Evolutionary conservation across 1,139 yeast species (phyloP), one percentile per base, ranked within the genome.

Genomic region (Debaryomyces subglobosus): DNA sequence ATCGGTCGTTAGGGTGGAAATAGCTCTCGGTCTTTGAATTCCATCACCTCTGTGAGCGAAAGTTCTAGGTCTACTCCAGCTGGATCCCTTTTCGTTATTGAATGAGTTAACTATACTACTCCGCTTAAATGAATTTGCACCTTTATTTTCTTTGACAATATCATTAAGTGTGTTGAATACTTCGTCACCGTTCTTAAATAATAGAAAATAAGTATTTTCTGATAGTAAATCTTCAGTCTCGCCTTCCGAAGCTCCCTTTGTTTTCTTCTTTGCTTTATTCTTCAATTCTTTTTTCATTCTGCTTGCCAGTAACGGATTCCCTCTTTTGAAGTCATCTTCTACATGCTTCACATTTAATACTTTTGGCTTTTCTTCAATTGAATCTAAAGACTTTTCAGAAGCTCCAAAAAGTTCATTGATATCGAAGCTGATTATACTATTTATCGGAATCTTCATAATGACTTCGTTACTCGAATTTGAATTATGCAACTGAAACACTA

Each of bases 401-500:
- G 23, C 27, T 8, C 35, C 42, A 45, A 65, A 63, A 15, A 66
- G 29, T 7, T 49, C 51, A 6, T 52, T 53, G 75, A 54, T 80
- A 71, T 54, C 89, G 32, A 82, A 63, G 54, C 85, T 89, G 12
- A 83, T 60, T n/a, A 92, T 72, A 57, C 85, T 85, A 37, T 76
- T 79, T 23, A 88, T 63, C 0, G 98, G 97, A 7, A 92, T 81
- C 57, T 87, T 87, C 13, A 92, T 73, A 34, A 88, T 79, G 8
- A 90, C 96, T 53, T 86, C 85, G 56, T 86, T 86, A 16, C 85
- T 86, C 36, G 78, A 73, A 62, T 89, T 88, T 44, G 88, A 74
- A 45, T 86, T 79, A 6, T 91, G 77, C 32, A 69, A 56, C 49
- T 69, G 71, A 65, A 92, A 92, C 2, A 89, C 83, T 49, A 86